phyloP scores from a whole-genome alignment of 169 alveolate genomes.

The Eimeria tenella region DNA sequence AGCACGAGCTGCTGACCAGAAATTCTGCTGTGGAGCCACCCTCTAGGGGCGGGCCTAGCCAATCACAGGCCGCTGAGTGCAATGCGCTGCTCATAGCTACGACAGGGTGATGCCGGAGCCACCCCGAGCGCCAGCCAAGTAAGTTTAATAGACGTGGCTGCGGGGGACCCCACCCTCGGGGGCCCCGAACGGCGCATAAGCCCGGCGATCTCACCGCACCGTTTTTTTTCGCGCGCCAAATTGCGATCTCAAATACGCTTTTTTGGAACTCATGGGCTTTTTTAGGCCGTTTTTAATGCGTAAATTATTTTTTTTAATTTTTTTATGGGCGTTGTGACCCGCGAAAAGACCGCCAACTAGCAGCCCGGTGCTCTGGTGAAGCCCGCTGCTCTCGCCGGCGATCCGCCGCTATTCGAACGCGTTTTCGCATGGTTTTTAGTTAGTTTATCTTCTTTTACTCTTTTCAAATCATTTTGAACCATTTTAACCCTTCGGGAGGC shows the following conservation, averaged over 20 bases:
- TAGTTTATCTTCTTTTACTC: no score
- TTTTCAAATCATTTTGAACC: not conserved
- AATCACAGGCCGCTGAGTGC: conserved; percentile 98
- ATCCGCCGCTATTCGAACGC: no score
- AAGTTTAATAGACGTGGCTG: conserved; percentile 85
- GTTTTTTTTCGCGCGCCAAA: not conserved
- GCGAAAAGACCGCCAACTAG: not conserved
- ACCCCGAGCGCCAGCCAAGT: conserved; percentile 99
- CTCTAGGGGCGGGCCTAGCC: conserved; percentile 95
- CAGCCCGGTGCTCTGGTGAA: no score
- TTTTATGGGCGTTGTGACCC: not conserved
- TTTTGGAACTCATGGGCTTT: not conserved
- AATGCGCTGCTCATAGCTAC: conserved; percentile 98
- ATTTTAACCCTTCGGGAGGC: not conserved
- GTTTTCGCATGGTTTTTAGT: no score
- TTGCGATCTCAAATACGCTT: not conserved
- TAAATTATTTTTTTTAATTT: not conserved
- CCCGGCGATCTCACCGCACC: not conserved
- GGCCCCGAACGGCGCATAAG: conserved; percentile 26
- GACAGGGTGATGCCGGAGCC: conserved; percentile 98
- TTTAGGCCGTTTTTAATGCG: not conserved
- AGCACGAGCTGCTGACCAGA: conserved; percentile 90
- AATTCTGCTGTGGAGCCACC: conserved; percentile 96
- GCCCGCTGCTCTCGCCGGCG: no score
- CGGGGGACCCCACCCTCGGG: not conserved